Evolutionary conservation across 1,284 basidiomycete genomes (phyloP).

Genomic region (Ustilago bromivora): DNA sequence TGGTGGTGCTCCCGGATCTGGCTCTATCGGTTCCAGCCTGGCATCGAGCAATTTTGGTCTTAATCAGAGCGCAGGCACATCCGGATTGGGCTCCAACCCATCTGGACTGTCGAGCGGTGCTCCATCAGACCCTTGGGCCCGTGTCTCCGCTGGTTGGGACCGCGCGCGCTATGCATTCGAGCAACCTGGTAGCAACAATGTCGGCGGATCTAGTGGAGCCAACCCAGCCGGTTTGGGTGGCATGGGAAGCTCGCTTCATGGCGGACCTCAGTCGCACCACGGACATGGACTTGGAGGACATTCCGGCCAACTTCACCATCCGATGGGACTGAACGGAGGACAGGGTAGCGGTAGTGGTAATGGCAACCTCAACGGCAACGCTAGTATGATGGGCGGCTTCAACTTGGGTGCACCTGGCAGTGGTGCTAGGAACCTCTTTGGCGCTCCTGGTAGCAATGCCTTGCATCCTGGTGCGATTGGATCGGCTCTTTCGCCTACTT

Average conservation of each 20-base stretch:
- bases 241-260: slow-evolving; percentile 31
- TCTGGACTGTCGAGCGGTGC: slow-evolving; percentile 28
- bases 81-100: slow-evolving; percentile 20
- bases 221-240: slow-evolving; percentile 14
- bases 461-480: slow-evolving; percentile 47
- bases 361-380: slow-evolving; percentile 12
- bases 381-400: slow-evolving; percentile 38
- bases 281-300: slow-evolving; percentile 29
- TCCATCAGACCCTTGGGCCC: slow-evolving; percentile 53
- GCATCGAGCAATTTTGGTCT: slow-evolving; percentile 31
- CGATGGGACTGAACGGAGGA: slow-evolving; percentile 10
- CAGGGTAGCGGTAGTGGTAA: slow-evolving; percentile 9
- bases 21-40: slow-evolving; percentile 32
- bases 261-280: slow-evolving; percentile 17
- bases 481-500: slow-evolving; percentile 45
- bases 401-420: slow-evolving; percentile 37
- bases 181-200: slow-evolving; percentile 44
- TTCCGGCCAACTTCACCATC: slow-evolving; percentile 21
- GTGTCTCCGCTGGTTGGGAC: slow-evolving; percentile 58
- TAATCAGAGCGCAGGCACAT: slow-evolving; percentile 25
- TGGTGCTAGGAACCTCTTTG: slow-evolving; percentile 41
- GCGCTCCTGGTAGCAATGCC: slow-evolving; percentile 38
- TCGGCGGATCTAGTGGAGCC: slow-evolving; percentile 17
- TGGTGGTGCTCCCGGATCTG: slow-evolving; percentile 30
- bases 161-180: slow-evolving; percentile 67